Evolutionary conservation across 768 basidiomycete genomes (phyloP).

Genomic region (Galerina sulciceps): DNA sequence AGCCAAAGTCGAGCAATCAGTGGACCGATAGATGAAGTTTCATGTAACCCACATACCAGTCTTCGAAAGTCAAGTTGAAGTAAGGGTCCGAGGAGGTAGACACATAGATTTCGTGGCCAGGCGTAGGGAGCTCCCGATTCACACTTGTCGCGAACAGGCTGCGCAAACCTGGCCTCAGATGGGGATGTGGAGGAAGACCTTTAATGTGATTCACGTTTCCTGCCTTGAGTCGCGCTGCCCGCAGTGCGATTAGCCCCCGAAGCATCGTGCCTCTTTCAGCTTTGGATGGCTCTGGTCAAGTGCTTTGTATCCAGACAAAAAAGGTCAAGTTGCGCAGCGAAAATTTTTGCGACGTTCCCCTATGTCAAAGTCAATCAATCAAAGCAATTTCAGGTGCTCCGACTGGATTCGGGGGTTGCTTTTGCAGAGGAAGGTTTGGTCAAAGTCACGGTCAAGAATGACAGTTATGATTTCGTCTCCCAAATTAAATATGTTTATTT

Average conservation of each 20-base stretch:
- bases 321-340: neutral
- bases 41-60: constrained; percentile 23
- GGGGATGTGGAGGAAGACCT: neutral
- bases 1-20: constrained; percentile 6
- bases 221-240: constrained; percentile 2
- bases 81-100: constrained; percentile 28
- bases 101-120: constrained; percentile 25
- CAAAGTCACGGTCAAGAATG: too few species aligned
- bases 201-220: constrained; percentile 3
- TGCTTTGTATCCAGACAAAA: neutral
- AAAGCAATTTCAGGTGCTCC: neutral
- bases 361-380: neutral
- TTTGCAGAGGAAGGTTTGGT: neutral
- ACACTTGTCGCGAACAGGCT: neutral
- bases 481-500: too few species aligned
- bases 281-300: constrained; percentile 1
- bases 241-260: neutral
- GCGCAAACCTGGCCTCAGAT: neutral
- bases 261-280: neutral
- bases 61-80: constrained; percentile 31
- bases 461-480: too few species aligned
- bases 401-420: neutral
- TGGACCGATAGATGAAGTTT: neutral
- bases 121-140: neutral
- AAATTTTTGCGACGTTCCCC: too few species aligned